Percentiles rank a stretch among this genome's conserved stretches.
Evolutionary conservation across 257 asterid species (phyloP).

Genomic region (Nicotiana paniculata): DNA sequence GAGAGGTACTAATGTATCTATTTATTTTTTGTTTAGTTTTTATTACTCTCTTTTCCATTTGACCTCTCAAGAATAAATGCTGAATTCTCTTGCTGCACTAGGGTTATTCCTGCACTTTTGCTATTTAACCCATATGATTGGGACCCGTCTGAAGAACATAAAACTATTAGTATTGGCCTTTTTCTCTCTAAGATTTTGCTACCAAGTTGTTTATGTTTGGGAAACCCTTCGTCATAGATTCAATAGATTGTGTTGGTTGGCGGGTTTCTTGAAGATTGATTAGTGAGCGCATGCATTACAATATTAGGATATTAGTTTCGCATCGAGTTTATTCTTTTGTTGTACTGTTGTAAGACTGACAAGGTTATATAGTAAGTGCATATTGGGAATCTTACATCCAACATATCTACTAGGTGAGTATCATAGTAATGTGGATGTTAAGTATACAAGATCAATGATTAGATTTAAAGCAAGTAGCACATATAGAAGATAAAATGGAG

Average conservation of each 20-base stretch:
- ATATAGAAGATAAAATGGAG: not conserved
- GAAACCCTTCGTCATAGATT: not conserved
- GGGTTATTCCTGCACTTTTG: not conserved
- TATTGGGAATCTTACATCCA: not conserved
- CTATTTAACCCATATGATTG: not conserved
- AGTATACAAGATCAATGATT: not conserved
- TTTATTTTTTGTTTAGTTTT: not conserved
- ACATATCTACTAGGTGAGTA: not conserved
- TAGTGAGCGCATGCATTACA: not conserved
- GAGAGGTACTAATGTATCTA: not conserved
- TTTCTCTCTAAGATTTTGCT: not conserved
- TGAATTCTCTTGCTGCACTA: not conserved
- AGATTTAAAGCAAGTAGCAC: not conserved
- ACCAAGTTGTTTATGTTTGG: not conserved
- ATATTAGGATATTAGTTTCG: not conserved
- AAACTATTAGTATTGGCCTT: not conserved
- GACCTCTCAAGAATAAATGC: not conserved
- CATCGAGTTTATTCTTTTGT: not conserved
- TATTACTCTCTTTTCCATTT: not conserved
- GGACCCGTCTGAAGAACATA: not conserved
- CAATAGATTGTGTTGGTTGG: not conserved
- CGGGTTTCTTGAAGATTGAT: not conserved
- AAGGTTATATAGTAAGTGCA: not conserved
- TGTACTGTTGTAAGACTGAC: not conserved
- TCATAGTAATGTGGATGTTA: not conserved